Conservation (phyloP, 306 rosid species). For the Pyrus communis region DNA sequence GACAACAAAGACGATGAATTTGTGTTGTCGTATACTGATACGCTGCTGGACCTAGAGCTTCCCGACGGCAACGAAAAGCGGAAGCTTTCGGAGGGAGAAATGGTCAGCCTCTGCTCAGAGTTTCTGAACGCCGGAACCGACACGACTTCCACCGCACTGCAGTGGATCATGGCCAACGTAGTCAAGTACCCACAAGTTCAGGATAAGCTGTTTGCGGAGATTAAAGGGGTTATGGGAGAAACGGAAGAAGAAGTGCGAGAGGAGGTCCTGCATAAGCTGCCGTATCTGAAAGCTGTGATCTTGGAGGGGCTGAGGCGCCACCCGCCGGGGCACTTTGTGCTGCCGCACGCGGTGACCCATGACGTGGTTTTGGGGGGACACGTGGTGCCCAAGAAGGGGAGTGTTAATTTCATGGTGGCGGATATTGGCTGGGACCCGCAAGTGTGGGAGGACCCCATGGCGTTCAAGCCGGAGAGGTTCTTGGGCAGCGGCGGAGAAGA, state of each 20-base stretch:
- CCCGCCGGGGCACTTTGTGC: slow-evolving; percentile 19
- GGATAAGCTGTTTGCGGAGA: background rate
- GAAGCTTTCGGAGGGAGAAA: slow-evolving; percentile 1
- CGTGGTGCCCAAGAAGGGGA: slow-evolving; percentile 12
- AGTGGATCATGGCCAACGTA: slow-evolving; percentile 27
- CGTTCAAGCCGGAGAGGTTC: slow-evolving; percentile 27
- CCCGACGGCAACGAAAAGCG: slow-evolving; percentile 3
- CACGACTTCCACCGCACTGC: slow-evolving; percentile 8
- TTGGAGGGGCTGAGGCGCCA: slow-evolving; percentile 11
- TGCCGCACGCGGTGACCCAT: slow-evolving; percentile 7
- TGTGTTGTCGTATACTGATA: slow-evolving; percentile 11
- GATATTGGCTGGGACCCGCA: slow-evolving; percentile 27
- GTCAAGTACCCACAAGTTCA: slow-evolving; percentile 8
- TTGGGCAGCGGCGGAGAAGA: background rate
- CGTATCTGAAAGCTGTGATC: slow-evolving; percentile 19
- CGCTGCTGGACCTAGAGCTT: slow-evolving; percentile 1
- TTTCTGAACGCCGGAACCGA: slow-evolving; percentile 8
- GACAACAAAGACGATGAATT: background rate
- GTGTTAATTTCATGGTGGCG: slow-evolving; percentile 21
- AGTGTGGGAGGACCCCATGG: slow-evolving; percentile 29
- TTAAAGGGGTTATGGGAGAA: slow-evolving; percentile 3
- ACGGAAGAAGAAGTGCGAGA: slow-evolving; percentile 4
- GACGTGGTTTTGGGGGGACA: slow-evolving; percentile 15
- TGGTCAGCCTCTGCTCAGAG: slow-evolving; percentile 12
- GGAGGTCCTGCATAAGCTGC: slow-evolving; percentile 18